Conservation (phyloP, 495 filamentous ascomycete genomes). For the Aspergillus sclerotioniger region DNA sequence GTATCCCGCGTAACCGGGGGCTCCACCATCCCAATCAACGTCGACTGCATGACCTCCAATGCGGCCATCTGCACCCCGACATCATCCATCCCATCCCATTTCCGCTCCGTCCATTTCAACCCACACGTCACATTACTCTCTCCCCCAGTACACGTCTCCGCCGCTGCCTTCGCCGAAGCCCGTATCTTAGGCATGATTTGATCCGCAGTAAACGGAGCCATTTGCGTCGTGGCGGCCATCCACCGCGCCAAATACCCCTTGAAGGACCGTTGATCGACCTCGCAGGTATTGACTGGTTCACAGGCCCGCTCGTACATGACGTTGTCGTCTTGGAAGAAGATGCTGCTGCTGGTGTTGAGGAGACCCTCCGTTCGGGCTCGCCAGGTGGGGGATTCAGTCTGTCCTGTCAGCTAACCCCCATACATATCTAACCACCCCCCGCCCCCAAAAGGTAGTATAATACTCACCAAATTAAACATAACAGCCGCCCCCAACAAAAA, state of each 20-base stretch:
- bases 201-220: conserved; percentile 65
- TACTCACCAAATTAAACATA: conserved; percentile 40
- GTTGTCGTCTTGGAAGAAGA: conserved; percentile 45
- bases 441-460: too few species aligned
- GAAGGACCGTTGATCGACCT: conserved; percentile 78
- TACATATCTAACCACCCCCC: neutral
- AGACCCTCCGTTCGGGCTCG: conserved; percentile 56
- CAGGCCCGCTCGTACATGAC: conserved; percentile 69
- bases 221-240: conserved; percentile 67
- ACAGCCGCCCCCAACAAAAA: conserved; percentile 38
- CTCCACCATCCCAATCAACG: conserved; percentile 45
- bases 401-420: neutral
- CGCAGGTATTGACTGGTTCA: conserved; percentile 57
- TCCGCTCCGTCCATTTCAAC: conserved; percentile 56
- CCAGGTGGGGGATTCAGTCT: conserved; percentile 51
- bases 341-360: conserved; percentile 52
- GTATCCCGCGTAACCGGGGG: conserved; percentile 61
- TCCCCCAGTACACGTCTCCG: conserved; percentile 65
- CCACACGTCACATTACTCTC: conserved; percentile 56
- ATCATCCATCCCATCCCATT: conserved; percentile 55
- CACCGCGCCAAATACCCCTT: conserved; percentile 84
- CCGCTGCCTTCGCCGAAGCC: conserved; percentile 66
- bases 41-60: conserved; percentile 65
- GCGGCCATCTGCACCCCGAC: conserved; percentile 74
- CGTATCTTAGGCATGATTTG: conserved; percentile 64